These are phyloP conservation scores for Coelastrella sp. DNA, from an alignment of 139 green algal genomes.

Conservation along the genomic window DNA sequence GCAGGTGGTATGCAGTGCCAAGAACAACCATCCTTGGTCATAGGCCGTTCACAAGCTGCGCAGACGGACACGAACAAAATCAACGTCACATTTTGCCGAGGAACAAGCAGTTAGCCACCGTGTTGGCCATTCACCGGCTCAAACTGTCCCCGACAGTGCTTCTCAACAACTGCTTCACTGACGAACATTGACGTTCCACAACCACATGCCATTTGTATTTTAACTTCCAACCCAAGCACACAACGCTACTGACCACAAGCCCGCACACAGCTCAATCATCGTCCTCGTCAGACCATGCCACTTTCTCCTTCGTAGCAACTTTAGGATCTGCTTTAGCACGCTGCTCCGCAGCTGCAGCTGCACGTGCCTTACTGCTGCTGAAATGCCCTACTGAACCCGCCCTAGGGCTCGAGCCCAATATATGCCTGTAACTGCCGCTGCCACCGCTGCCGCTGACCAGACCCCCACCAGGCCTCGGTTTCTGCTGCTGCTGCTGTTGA, in stretches of 20 bases:
- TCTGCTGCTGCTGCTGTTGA: slow-evolving; percentile 32
- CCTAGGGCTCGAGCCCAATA: neutral
- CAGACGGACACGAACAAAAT: too few species aligned
- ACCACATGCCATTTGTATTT: too few species aligned
- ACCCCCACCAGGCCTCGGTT: neutral
- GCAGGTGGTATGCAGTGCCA: too few species aligned
- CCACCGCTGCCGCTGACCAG: neutral
- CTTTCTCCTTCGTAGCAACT: neutral
- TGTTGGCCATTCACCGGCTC: too few species aligned
- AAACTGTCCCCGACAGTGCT: too few species aligned
- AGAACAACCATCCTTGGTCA: too few species aligned
- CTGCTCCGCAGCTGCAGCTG: slow-evolving; percentile 4
- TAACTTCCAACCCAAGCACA: neutral
- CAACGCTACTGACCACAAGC: neutral
- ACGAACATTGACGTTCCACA: too few species aligned
- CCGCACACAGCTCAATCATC: slow-evolving; percentile 15
- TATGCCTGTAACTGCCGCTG: neutral
- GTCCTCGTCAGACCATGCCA: slow-evolving; percentile 39
- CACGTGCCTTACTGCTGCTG: neutral
- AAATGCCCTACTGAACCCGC: neutral
- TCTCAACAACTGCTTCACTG: too few species aligned
- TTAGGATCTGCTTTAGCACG: slow-evolving; percentile 10
- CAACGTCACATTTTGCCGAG: too few species aligned
- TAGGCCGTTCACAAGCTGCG: too few species aligned
- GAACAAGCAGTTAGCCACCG: too few species aligned